Percentiles rank a stretch among this genome's conserved stretches.
These are phyloP conservation scores for Abortiporus biennis DNA, from an alignment of 1,284 basidiomycete genomes.

Conservation along the genomic window DNA sequence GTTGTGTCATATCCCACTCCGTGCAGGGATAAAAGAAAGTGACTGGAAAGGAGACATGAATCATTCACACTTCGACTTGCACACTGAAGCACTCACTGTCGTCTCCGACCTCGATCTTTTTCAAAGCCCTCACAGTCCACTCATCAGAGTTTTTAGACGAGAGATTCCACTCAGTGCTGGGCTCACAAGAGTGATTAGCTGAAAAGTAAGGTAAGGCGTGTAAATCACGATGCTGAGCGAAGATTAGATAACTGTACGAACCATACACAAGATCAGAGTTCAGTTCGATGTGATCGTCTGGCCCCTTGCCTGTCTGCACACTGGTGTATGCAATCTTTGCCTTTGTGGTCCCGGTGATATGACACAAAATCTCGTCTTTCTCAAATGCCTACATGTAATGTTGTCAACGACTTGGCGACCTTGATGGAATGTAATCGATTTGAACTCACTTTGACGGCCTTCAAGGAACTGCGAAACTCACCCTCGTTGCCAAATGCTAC, in stretches of 20 bases:
- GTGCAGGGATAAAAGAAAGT: constrained; percentile 67
- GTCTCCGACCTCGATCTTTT: constrained; percentile 34
- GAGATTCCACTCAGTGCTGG: constrained; percentile 51
- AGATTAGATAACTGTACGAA: constrained; percentile 15
- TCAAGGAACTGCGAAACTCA: constrained; percentile 3
- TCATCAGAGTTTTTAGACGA: constrained; percentile 29
- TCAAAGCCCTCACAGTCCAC: constrained; percentile 35
- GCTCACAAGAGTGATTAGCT: constrained; percentile 66
- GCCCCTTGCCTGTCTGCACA: constrained; percentile 34
- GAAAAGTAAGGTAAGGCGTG: neutral
- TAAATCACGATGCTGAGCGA: neutral
- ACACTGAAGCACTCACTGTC: constrained; percentile 24
- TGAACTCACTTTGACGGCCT: constrained; percentile 4
- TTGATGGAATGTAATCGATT: neutral
- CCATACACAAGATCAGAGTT: constrained; percentile 62
- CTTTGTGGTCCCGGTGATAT: constrained; percentile 23
- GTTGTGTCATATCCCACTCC: constrained; percentile 68
- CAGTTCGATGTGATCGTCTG: constrained; percentile 50
- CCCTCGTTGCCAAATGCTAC: constrained; percentile 4
- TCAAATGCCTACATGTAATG: constrained; percentile 17
- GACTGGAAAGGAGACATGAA: constrained; percentile 30
- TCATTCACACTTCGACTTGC: neutral
- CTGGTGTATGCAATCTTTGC: constrained; percentile 32
- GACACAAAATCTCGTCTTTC: constrained; percentile 27
- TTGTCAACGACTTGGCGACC: too few species aligned